These are phyloP conservation scores for Cystofilobasidium bisporidii DNA, from an alignment of 768 basidiomycete genomes.

Conservation along the genomic window DNA sequence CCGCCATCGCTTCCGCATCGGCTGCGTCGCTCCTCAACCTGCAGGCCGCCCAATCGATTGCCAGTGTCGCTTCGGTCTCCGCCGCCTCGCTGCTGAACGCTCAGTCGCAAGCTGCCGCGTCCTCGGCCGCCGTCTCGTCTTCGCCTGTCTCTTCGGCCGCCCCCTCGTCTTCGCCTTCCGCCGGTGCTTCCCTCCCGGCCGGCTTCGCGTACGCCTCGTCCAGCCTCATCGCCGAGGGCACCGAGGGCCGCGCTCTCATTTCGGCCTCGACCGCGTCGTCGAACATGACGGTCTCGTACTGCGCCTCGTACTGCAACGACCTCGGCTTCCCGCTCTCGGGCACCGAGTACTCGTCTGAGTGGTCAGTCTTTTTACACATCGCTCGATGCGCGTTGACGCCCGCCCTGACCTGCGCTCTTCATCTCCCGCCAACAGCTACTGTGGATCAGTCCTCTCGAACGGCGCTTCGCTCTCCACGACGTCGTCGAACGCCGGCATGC, in stretches of 20 bases:
- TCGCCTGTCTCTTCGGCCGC: background rate
- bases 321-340: background rate
- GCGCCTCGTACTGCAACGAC: background rate
- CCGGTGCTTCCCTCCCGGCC: background rate
- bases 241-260: constrained; percentile 12
- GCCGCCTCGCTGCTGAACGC: background rate
- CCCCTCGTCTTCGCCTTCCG: background rate
- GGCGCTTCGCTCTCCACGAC: constrained; percentile 18
- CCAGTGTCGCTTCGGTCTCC: background rate
- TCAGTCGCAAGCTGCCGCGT: constrained; percentile 11
- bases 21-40: constrained; percentile 5
- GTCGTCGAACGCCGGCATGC: background rate
- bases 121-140: background rate
- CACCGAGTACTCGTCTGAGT: constrained; percentile 7
- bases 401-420: too few relatives aligned
- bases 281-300: background rate
- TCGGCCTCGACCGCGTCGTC: background rate
- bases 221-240: constrained; percentile 7
- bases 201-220: constrained; percentile 1
- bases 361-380: too few relatives aligned
- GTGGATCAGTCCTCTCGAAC: background rate
- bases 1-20: background rate
- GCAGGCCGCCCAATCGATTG: background rate
- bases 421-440: too few relatives aligned
- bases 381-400: too few relatives aligned